These are phyloP conservation scores for Streptanthus diversifolius DNA, from an alignment of 345 rosid genomes.

Conservation along the genomic window DNA sequence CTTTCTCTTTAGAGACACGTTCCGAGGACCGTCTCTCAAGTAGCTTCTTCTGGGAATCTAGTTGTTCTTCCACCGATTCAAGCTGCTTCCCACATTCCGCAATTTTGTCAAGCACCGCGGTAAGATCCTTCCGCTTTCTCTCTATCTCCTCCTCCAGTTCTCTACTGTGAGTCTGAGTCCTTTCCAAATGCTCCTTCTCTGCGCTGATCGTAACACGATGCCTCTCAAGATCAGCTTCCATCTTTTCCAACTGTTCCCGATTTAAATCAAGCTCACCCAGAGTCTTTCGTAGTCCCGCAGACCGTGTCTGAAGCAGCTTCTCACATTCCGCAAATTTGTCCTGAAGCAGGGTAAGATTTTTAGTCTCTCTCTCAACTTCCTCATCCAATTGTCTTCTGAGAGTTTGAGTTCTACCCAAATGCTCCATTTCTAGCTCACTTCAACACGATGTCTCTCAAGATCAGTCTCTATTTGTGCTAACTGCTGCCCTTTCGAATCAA, in stretches of 20 bases:
- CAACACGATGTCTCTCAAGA: slow-evolving; percentile 1
- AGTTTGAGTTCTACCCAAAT: not conserved
- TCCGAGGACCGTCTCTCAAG: slow-evolving; percentile 9
- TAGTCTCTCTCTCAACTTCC: not conserved
- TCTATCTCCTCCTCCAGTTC: slow-evolving; percentile 10
- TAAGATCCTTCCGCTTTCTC: not conserved
- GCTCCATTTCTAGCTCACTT: not conserved
- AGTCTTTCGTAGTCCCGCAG: not conserved
- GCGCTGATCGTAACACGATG: not conserved
- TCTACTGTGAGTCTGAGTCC: not conserved
- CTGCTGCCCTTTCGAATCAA: not conserved
- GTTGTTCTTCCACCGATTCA: not conserved
- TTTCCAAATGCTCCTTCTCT: not conserved
- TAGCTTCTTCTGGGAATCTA: slow-evolving; percentile 11
- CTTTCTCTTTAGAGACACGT: slow-evolving; percentile 8
- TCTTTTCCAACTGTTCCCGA: not conserved
- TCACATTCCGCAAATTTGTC: not conserved
- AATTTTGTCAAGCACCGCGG: not conserved
- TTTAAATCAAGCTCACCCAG: slow-evolving; percentile 9
- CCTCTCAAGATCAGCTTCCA: slow-evolving; percentile 3
- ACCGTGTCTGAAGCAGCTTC: slow-evolving; percentile 4
- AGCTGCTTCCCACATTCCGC: not conserved
- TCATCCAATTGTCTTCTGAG: slow-evolving; percentile 4
- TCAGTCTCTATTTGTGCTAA: not conserved
- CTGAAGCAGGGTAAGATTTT: not conserved